A percentile compares a stretch with the other conserved stretches of the same genome.
phyloP scores from a whole-genome alignment of 2,329 filamentous ascomycete species.

The Hymenoscyphus linearis region DNA sequence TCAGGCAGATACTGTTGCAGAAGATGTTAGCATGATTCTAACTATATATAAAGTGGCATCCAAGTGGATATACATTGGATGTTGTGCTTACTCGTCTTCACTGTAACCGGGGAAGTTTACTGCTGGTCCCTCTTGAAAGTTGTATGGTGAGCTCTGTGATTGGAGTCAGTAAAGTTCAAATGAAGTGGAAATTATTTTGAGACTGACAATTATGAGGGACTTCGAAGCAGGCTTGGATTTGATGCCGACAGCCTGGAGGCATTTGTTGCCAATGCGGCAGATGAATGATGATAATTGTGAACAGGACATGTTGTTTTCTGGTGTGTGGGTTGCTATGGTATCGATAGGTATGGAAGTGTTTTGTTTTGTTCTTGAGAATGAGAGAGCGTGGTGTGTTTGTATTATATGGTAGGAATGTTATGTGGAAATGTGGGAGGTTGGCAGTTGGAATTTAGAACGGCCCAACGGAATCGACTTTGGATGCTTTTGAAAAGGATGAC shows the following conservation, averaged over 20 bases:
- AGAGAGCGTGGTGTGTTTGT: neutral
- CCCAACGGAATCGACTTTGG: neutral
- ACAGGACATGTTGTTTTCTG: conserved; percentile 13
- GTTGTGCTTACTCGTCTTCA: conserved; percentile 49
- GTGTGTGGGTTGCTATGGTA: neutral
- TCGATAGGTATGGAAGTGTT: neutral
- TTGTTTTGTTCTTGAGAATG: neutral
- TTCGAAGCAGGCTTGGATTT: conserved; percentile 15
- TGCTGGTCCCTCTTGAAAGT: conserved; percentile 49
- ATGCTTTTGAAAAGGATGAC: neutral
- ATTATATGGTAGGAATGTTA: neutral
- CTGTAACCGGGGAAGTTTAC: conserved; percentile 49
- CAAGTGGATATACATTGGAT: conserved; percentile 12
- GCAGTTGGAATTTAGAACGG: neutral
- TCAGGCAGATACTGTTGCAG: conserved; percentile 26
- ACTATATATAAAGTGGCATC: neutral
- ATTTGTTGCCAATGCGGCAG: conserved; percentile 15
- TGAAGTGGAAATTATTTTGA: neutral
- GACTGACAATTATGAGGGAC: conserved; percentile 18
- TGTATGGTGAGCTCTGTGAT: conserved; percentile 51
- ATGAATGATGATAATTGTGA: conserved; percentile 10
- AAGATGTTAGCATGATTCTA: neutral
- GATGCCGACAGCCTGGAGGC: conserved; percentile 14
- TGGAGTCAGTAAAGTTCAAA: neutral
- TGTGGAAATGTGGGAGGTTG: neutral